phyloP scores from a whole-genome alignment of 345 rosid species.

The Sonneratia caseolaris region DNA sequence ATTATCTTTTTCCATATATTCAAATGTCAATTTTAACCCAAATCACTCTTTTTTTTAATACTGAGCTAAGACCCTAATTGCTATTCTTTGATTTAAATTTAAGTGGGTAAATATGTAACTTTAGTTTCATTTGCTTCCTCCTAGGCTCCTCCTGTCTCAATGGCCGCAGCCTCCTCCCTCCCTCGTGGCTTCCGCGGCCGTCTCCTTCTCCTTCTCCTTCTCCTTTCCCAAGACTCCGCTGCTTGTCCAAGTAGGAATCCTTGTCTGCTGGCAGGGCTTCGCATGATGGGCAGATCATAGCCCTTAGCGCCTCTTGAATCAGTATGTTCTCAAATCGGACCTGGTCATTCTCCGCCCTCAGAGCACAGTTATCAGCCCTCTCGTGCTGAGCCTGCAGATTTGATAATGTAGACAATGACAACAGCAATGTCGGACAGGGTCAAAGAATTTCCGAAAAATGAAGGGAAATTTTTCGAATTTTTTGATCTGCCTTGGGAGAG shows the following conservation, averaged over 20 bases:
- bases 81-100: no score
- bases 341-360: slow-evolving; percentile 82
- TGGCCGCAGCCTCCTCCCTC: no score
- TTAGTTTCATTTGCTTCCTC: no score
- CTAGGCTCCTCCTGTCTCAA: no score
- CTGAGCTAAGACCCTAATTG: no score
- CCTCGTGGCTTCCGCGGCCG: no score
- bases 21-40: no score
- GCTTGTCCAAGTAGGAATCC: slow-evolving; percentile 84
- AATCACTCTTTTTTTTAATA: no score
- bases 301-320: slow-evolving; percentile 83
- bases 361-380: slow-evolving; percentile 71
- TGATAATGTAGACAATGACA: slow-evolving; percentile 9
- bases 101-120: no score
- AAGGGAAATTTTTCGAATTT: neutral
- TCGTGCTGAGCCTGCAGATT: slow-evolving; percentile 72
- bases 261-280: slow-evolving; percentile 80
- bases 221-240: slow-evolving; percentile 1
- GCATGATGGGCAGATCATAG: slow-evolving; percentile 85
- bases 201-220: no score
- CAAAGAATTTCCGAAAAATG: neutral
- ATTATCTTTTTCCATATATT: no score
- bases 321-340: slow-evolving; percentile 94
- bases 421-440: neutral
- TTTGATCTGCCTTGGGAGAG: slow-evolving; percentile 90